Conservation (phyloP, 441 rosid species). For the Bruguiera hainesii region DNA sequence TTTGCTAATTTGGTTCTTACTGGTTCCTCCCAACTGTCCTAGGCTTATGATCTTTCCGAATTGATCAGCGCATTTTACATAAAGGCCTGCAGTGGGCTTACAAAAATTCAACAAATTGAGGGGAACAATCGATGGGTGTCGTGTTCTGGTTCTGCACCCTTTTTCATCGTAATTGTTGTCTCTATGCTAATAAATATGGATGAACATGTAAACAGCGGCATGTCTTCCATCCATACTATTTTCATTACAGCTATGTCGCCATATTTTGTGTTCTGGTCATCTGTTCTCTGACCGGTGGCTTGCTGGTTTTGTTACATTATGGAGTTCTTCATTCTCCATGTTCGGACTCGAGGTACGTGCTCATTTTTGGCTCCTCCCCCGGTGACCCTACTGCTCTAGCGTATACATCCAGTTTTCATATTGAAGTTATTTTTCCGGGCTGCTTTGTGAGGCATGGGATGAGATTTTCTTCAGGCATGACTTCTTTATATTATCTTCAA, state of each 20-base stretch:
- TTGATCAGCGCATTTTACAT: constrained; percentile 37
- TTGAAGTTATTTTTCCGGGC: background rate
- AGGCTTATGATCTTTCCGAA: constrained; percentile 46
- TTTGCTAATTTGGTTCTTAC: too few relatives aligned
- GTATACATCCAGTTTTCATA: background rate
- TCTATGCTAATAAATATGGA: background rate
- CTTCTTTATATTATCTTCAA: too few relatives aligned
- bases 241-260: constrained; percentile 32
- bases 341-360: constrained; percentile 32
- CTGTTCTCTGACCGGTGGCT: constrained; percentile 25
- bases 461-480: too few relatives aligned
- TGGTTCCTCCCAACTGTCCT: background rate
- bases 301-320: constrained; percentile 22
- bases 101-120: constrained; percentile 38
- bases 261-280: constrained; percentile 36
- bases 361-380: background rate
- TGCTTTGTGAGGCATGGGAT: background rate
- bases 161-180: background rate
- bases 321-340: constrained; percentile 35
- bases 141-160: background rate
- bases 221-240: constrained; percentile 44
- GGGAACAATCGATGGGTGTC: constrained; percentile 43
- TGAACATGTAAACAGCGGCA: constrained; percentile 29
- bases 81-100: constrained; percentile 38
- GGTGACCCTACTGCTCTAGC: background rate